A percentile compares a stretch with the other conserved stretches of the same genome.
Conservation (phyloP, 768 basidiomycete species). For the Russula abietina region DNA sequence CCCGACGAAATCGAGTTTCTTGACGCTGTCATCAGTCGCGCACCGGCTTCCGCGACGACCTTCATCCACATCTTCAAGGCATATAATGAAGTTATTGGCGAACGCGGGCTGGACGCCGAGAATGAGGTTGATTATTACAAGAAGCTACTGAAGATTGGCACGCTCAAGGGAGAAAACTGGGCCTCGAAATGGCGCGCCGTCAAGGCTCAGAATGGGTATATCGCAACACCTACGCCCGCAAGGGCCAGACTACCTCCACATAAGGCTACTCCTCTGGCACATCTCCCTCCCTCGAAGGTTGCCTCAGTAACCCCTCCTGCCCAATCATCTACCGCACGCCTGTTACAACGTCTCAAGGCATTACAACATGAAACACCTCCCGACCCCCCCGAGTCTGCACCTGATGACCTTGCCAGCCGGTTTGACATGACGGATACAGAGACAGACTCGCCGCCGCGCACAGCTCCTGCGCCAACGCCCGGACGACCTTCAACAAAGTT, state of each 20-base stretch:
- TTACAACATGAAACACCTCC: conserved; percentile 11
- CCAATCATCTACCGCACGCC: conserved; percentile 19
- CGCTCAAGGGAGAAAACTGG: conserved; percentile 75
- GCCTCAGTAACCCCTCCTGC: background rate
- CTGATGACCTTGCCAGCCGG: conserved; percentile 17
- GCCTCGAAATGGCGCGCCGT: conserved; percentile 72
- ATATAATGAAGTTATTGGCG: conserved; percentile 71
- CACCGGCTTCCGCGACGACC: conserved; percentile 60
- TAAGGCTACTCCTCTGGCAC: background rate
- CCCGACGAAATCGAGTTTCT: conserved; percentile 59
- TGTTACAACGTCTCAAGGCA: conserved; percentile 19
- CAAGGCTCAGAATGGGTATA: conserved; percentile 50
- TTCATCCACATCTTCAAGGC: conserved; percentile 81
- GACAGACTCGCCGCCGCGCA: conserved; percentile 3
- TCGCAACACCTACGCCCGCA: conserved; percentile 17
- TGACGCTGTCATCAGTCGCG: conserved; percentile 66
- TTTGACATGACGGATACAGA: conserved; percentile 12
- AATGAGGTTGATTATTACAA: conserved; percentile 76
- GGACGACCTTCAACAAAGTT: conserved; percentile 9
- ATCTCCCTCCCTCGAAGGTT: conserved; percentile 2
- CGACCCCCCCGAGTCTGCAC: conserved; percentile 9
- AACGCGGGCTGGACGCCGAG: conserved; percentile 68
- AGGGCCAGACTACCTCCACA: background rate
- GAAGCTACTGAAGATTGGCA: conserved; percentile 76
- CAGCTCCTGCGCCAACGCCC: background rate